Base-by-base conservation (phyloP, 192 early-diverging fungal genomes). In the Backusella westeae region DNA sequence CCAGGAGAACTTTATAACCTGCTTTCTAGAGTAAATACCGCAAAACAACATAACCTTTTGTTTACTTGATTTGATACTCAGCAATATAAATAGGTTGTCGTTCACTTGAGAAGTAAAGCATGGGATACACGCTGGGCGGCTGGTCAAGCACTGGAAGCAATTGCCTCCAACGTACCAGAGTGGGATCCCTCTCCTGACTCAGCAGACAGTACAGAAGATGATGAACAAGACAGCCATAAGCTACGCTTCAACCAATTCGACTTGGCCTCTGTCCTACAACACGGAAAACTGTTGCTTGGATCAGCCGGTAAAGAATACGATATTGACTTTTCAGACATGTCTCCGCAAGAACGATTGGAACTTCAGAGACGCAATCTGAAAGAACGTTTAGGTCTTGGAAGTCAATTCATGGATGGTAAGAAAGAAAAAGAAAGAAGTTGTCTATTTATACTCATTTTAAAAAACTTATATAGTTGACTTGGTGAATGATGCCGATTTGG, bases 101-200 rank as follows among this genome's bases (percentile, higher is more conserved):
- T 93, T 35, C 93, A 96, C 76, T 82, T 99, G 1, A 87, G 96
- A 36, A 96, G 92, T 80, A 92, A 92, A 79, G 89, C 88, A 75
- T 99, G 98, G 98, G 96, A 96, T 65, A 97, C 97, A 17, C 95
- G 98, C 4, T 89, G 93, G 39, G 98, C 98, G n/a, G 96, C 96
- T 0, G 94, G 93, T 3, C 88, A 92, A 49, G 96, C 98, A 7
- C 81, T 99, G 7, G 95, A 96, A 70, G 93, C 94, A 6, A 97
- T 99, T 76, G 94, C 95, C 56, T 82, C 87, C 44, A 94, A 97
- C 81, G 96, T 99, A 4, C 88, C 92, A 34, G 90, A 90, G 38
- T 99, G 96, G 96, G 86, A 92, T 74, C 92, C 94, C 7, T 75
- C 71, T 4, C 75, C 80, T 63, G 77, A 80, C 14, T 3, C 14